Base-by-base conservation (phyloP, 208 protist species). In the Leishmania tarentolae region DNA sequence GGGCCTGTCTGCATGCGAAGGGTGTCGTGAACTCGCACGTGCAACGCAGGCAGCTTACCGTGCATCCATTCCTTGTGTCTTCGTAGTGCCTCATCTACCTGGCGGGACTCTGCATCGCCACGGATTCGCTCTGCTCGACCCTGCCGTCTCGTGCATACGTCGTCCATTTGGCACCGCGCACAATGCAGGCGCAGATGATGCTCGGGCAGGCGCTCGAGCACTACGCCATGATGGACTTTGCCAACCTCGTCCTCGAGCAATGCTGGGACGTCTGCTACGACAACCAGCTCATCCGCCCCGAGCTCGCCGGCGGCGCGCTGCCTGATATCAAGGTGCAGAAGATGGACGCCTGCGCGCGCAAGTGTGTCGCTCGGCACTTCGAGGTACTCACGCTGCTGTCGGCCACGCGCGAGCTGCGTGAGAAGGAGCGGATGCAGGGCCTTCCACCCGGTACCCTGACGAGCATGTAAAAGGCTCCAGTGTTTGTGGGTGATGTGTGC, bases 181-280 rank as follows among this genome's bases (percentile, higher is more conserved):
- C 3, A 2, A 97, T 97, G 94, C 92, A 96, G 84, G 89, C 87
- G 5, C 90, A 95, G 74, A 96, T 98, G 91, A 79, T 86, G 37
- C 31, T 96, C 13, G 86, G 84, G 65, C 88, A 94, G 82, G 84
- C 93, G 66, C 82, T 95, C 80, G 91, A 95, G 83, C 87, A 93
- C 80, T 97, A 93, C 84, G 56, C 78, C 46, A 94, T 92, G 90
- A 75, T 93, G 56, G 91, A 97, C 75, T 90, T 93, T 59, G 83
- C 90, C 17, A 93, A 95, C 78, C 52, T 74, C 63, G 72, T 91
- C 15, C 82, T 98, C 1, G 88, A 91, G 82, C 85, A 95, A 75
- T 98, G 95, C 88, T 98, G 95, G 95, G 90, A 94, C 37, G 91
- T 95, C 70, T 98, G 95, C 88, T 96, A 93, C 83, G 90, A 98